A percentile compares a stretch with the other conserved stretches of the same genome.
These are phyloP conservation scores for Macrophomina pseudophaseolina DNA, from an alignment of 2,329 filamentous ascomycete species.

Conservation along the genomic window DNA sequence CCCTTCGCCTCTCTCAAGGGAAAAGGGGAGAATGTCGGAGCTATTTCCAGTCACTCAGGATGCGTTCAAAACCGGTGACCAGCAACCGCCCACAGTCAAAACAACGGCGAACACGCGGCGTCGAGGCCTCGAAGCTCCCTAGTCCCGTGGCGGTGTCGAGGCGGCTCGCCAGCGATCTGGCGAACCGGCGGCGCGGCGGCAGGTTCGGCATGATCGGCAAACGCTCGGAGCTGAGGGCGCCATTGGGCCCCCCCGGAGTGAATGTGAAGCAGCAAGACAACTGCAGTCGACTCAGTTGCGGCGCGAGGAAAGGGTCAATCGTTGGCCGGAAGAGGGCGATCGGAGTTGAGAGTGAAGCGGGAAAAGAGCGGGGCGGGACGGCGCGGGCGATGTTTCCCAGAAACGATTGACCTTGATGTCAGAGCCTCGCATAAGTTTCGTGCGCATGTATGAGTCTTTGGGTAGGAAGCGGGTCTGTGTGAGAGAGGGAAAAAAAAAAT, in stretches of 20 bases:
- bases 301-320: background rate
- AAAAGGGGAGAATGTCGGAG: too few species aligned
- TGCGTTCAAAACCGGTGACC: background rate
- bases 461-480: constrained; percentile 20
- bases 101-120: background rate
- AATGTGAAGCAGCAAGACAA: background rate
- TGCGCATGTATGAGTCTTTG: constrained; percentile 10
- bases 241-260: background rate
- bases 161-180: too few species aligned
- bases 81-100: background rate
- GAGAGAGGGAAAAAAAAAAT: background rate
- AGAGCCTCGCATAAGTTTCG: background rate
- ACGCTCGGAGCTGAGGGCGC: constrained; percentile 21
- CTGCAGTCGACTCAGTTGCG: background rate
- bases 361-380: constrained; percentile 4
- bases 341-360: background rate
- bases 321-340: background rate
- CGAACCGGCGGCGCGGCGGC: background rate
- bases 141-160: background rate
- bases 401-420: too few species aligned
- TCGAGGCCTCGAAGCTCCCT: background rate
- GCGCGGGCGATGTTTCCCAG: background rate
- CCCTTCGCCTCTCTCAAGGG: too few species aligned
- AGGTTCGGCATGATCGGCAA: constrained; percentile 22
- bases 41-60: background rate